Conservation (phyloP, 1,284 basidiomycete genomes). For the Coniferiporia weirii region DNA sequence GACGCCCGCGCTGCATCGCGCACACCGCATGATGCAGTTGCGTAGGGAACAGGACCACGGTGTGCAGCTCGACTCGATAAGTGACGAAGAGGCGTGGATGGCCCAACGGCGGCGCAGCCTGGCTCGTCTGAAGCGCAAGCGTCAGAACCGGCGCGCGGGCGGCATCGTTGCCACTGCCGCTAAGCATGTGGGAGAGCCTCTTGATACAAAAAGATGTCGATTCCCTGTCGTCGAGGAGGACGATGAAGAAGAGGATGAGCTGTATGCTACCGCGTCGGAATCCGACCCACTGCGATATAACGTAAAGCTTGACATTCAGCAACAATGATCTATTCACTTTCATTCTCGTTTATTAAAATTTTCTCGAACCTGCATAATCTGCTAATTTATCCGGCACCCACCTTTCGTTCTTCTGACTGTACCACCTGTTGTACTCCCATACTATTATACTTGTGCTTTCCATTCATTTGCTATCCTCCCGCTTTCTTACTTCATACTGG, state of each 20-base stretch:
- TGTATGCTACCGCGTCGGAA: background rate
- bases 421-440: background rate
- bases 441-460: background rate
- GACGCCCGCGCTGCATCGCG: slow-evolving; percentile 13
- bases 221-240: slow-evolving; percentile 15
- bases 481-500: too few species aligned
- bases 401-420: background rate
- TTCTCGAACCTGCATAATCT: background rate
- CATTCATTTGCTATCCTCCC: too few species aligned
- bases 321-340: background rate
- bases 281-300: background rate
- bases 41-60: background rate
- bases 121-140: slow-evolving; percentile 29
- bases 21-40: slow-evolving; percentile 2
- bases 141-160: slow-evolving; percentile 15
- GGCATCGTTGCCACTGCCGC: background rate
- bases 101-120: slow-evolving; percentile 36
- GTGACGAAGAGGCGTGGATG: slow-evolving; percentile 42
- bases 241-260: slow-evolving; percentile 4
- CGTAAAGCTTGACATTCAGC: background rate
- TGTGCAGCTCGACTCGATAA: slow-evolving; percentile 21
- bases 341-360: background rate
- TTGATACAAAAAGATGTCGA: background rate
- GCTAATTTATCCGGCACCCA: background rate
- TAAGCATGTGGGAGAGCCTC: background rate